A percentile compares a stretch with the other conserved stretches of the same genome.
phyloP scores from a whole-genome alignment of 805 yeast species.

The Wickerhamomyces xylosicus region DNA sequence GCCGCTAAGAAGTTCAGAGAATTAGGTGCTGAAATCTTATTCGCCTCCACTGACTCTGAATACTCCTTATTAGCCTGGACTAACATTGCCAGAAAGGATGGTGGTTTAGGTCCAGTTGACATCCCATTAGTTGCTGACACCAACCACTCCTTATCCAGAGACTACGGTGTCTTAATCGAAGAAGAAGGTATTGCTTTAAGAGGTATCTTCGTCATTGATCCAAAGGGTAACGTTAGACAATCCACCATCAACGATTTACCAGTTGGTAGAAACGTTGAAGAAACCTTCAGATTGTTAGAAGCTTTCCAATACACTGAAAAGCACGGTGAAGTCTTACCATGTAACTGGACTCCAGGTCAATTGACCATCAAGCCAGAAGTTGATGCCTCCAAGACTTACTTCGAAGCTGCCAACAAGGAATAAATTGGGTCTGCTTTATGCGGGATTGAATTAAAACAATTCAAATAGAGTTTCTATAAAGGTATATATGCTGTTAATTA shows the following conservation, averaged over 20 bases:
- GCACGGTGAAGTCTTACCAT: constrained; percentile 99
- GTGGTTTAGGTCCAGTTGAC: constrained; percentile 94
- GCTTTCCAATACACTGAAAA: constrained; percentile 99
- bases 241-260: constrained; percentile 97
- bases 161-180: constrained; percentile 95
- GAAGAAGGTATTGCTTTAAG: constrained; percentile 96
- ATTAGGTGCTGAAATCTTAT: constrained; percentile 79
- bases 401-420: constrained; percentile 41
- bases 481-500: too few species aligned
- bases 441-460: not conserved
- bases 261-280: constrained; percentile 98
- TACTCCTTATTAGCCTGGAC: constrained; percentile 98
- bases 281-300: constrained; percentile 92
- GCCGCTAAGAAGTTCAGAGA: constrained; percentile 85
- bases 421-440: constrained; percentile 1
- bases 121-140: constrained; percentile 95
- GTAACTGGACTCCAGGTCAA: constrained; percentile 96
- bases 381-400: constrained; percentile 70
- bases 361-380: constrained; percentile 87
- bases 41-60: constrained; percentile 98
- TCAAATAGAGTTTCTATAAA: too few species aligned
- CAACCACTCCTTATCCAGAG: constrained; percentile 89
- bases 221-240: constrained; percentile 91
- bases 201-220: constrained; percentile 97
- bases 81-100: constrained; percentile 90